Percentiles rank a stretch among this genome's conserved stretches.
phyloP scores from a whole-genome alignment of 2,329 filamentous ascomycete genomes.

The Scedosporium boydii region DNA sequence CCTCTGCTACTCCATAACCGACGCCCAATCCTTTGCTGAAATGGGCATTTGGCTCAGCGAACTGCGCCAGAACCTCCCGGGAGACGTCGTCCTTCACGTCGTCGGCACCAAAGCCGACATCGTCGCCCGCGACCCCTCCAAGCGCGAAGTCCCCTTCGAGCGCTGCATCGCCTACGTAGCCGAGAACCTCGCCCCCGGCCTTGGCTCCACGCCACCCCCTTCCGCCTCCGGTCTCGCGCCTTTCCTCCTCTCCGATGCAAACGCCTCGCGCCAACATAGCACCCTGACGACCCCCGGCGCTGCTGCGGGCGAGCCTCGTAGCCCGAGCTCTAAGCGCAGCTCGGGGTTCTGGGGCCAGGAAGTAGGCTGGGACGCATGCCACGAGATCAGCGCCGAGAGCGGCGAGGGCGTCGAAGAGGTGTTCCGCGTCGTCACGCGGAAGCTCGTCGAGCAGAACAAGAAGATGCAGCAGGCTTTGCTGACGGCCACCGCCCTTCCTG shows the following conservation, averaged over 20 bases:
- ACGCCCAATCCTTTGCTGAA: slow-evolving; percentile 74
- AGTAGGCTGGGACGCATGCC: slow-evolving; percentile 91
- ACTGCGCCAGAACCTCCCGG: slow-evolving; percentile 66
- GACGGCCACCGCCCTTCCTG: slow-evolving; percentile 42
- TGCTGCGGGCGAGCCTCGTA: slow-evolving; percentile 39
- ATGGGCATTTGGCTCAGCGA: slow-evolving; percentile 90
- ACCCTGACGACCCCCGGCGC: slow-evolving; percentile 9
- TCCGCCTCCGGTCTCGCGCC: slow-evolving; percentile 34
- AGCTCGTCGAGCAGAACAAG: slow-evolving; percentile 55
- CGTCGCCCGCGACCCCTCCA: slow-evolving; percentile 70
- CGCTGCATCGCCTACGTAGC: slow-evolving; percentile 92
- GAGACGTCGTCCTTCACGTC: slow-evolving; percentile 82
- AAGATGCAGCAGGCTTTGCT: slow-evolving; percentile 51
- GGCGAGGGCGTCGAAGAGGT: slow-evolving; percentile 96
- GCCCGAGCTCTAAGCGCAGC: slow-evolving; percentile 54
- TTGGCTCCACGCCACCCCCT: slow-evolving; percentile 57
- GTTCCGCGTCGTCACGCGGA: slow-evolving; percentile 61
- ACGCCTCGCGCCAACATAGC: slow-evolving; percentile 13
- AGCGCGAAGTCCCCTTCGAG: slow-evolving; percentile 84
- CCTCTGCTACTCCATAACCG: slow-evolving; percentile 89
- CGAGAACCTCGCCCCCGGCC: slow-evolving; percentile 72
- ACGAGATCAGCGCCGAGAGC: slow-evolving; percentile 90
- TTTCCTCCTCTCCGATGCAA: slow-evolving; percentile 20
- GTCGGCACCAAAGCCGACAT: slow-evolving; percentile 92
- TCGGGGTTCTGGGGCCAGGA: slow-evolving; percentile 86